phyloP scores from a whole-genome alignment of 495 filamentous ascomycete genomes.

The Hypoxylon subgilvum region DNA sequence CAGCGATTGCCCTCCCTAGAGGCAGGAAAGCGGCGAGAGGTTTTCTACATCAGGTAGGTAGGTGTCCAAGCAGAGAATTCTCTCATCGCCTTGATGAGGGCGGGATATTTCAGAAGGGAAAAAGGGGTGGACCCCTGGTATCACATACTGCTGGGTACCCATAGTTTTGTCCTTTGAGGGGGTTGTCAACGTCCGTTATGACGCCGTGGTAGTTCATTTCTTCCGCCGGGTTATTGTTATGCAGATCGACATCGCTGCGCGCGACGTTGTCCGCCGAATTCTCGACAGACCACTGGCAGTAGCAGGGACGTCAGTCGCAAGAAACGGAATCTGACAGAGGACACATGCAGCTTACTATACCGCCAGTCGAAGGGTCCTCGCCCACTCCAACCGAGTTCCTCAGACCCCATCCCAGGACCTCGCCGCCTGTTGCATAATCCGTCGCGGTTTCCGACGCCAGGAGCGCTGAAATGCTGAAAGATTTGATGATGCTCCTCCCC shows the following conservation, averaged over 20 bases:
- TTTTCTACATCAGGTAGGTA: no score
- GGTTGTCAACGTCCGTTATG: constrained; percentile 55
- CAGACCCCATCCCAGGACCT: constrained; percentile 68
- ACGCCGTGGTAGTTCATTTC: constrained; percentile 71
- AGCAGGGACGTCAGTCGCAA: constrained; percentile 28
- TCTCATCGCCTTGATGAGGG: no score
- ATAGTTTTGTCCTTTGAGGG: constrained; percentile 54
- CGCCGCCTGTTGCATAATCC: constrained; percentile 57
- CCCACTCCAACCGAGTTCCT: constrained; percentile 69
- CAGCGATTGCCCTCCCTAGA: no score
- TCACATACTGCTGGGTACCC: constrained; percentile 71
- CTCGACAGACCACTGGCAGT: constrained; percentile 64
- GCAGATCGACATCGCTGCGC: constrained; percentile 61
- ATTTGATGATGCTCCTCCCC: constrained; percentile 64
- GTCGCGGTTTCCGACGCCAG: constrained; percentile 38
- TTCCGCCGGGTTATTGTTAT: constrained; percentile 71
- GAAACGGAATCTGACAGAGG: neutral
- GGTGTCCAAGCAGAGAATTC: no score
- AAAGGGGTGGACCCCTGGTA: no score
- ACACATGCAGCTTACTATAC: constrained; percentile 43
- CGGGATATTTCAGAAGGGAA: no score
- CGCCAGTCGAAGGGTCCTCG: constrained; percentile 63
- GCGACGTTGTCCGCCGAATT: constrained; percentile 67
- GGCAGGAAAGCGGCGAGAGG: no score
- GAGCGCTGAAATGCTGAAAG: constrained; percentile 58